phyloP scores from a whole-genome alignment of 176 grass and related monocot genomes.

The Alopecurus myosuroides region DNA sequence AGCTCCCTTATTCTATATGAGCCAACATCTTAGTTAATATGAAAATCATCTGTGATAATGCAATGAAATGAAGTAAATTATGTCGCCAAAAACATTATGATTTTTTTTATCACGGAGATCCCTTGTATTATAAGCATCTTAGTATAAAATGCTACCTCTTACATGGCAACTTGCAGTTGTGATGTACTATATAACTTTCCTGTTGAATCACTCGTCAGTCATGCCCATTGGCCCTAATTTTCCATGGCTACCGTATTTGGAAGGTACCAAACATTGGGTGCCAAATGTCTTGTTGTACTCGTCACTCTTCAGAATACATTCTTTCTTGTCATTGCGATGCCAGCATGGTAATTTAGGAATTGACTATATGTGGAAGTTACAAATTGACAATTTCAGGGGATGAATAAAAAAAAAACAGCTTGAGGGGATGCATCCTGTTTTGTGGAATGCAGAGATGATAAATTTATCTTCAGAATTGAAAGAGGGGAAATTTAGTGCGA shows the following conservation, averaged over 20 bases:
- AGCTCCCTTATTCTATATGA: background rate
- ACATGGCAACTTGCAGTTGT: background rate
- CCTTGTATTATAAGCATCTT: background rate
- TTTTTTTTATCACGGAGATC: background rate
- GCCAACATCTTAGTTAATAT: slow-evolving; percentile 5
- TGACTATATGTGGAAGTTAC: background rate
- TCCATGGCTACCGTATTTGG: background rate
- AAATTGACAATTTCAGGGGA: background rate
- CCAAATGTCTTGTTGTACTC: background rate
- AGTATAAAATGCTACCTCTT: background rate
- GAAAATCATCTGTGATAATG: slow-evolving; percentile 1
- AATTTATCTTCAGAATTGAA: background rate
- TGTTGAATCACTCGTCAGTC: background rate
- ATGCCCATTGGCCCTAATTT: background rate
- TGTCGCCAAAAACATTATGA: background rate
- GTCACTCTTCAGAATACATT: background rate
- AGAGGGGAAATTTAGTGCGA: background rate
- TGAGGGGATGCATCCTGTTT: background rate
- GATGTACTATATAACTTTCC: background rate
- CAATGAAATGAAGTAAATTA: background rate
- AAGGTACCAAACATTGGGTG: background rate
- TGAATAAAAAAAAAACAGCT: background rate
- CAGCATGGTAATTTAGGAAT: background rate
- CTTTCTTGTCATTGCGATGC: background rate
- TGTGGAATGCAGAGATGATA: background rate